These are phyloP conservation scores for Fraxinus floribunda DNA, from an alignment of 305 asterid species.

Conservation along the genomic window DNA sequence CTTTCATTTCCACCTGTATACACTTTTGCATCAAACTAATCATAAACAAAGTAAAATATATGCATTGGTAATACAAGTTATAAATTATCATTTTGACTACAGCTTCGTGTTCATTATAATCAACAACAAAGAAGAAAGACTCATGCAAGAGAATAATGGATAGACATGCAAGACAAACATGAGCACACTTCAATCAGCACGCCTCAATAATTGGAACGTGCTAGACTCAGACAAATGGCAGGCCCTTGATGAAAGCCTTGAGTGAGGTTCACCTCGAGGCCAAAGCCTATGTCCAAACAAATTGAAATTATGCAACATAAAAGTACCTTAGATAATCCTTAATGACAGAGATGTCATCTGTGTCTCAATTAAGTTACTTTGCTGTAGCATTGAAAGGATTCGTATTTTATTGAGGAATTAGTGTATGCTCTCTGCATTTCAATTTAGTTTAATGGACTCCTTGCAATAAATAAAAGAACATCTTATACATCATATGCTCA, in stretches of 20 bases:
- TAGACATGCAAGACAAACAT: not conserved
- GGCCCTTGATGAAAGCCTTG: not conserved
- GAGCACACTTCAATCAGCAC: not conserved
- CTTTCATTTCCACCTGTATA: conserved; percentile 51
- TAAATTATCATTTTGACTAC: conserved; percentile 1
- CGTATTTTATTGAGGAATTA: not conserved
- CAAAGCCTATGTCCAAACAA: not conserved
- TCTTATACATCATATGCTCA: not conserved
- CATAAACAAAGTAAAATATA: not conserved
- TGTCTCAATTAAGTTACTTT: not conserved
- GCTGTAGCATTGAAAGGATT: not conserved
- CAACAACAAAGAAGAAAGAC: not conserved
- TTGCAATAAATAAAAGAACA: not conserved
- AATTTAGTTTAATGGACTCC: not conserved
- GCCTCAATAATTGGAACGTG: not conserved
- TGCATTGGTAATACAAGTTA: not conserved
- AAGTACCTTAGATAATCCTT: not conserved
- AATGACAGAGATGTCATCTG: not conserved
- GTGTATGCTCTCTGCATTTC: not conserved
- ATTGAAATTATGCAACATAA: not conserved
- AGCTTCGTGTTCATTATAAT: not conserved
- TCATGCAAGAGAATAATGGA: not conserved
- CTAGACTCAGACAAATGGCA: not conserved
- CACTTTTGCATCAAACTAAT: not conserved
- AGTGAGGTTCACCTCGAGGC: not conserved